Conservation (phyloP, 2,329 filamentous ascomycete genomes). For the Trichoderma sp. region DNA sequence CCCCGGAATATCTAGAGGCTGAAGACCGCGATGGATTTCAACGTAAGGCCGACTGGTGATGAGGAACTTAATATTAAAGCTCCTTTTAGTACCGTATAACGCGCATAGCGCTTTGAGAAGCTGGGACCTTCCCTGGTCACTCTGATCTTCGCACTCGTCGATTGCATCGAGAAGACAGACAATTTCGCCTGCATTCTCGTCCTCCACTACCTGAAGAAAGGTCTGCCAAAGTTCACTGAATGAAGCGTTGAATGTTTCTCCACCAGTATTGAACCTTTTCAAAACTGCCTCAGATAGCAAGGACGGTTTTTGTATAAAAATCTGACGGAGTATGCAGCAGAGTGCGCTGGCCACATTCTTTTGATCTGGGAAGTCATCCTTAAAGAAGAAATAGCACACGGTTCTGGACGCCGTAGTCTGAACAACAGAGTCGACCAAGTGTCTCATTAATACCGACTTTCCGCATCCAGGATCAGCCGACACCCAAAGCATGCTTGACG, state of each 20-base stretch:
- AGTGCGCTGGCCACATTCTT: not conserved
- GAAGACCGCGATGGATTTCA: slow-evolving; percentile 26
- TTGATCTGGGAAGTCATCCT: not conserved
- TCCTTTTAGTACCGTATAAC: not conserved
- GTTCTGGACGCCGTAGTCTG: slow-evolving; percentile 21
- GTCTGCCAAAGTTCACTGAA: not conserved
- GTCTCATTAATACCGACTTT: slow-evolving; percentile 42
- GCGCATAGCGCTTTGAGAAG: not conserved
- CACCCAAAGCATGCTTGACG: slow-evolving; percentile 24
- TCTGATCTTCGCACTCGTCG: not conserved
- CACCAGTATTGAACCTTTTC: not conserved
- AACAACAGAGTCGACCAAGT: slow-evolving; percentile 35
- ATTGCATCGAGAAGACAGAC: not conserved
- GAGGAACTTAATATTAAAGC: slow-evolving; percentile 36
- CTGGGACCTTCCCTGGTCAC: not conserved
- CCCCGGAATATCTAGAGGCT: not conserved
- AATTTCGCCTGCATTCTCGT: not conserved
- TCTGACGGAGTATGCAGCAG: not conserved
- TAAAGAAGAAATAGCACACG: not conserved
- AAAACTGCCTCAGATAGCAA: not conserved
- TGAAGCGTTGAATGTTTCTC: not conserved
- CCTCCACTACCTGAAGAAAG: not conserved
- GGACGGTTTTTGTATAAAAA: not conserved
- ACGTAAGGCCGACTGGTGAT: slow-evolving; percentile 33
- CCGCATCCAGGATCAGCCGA: slow-evolving; percentile 45